A percentile compares a stretch with the other conserved stretches of the same genome.
Conservation (phyloP, 2,329 filamentous ascomycete species). For the Macrophomina phaseolina region DNA sequence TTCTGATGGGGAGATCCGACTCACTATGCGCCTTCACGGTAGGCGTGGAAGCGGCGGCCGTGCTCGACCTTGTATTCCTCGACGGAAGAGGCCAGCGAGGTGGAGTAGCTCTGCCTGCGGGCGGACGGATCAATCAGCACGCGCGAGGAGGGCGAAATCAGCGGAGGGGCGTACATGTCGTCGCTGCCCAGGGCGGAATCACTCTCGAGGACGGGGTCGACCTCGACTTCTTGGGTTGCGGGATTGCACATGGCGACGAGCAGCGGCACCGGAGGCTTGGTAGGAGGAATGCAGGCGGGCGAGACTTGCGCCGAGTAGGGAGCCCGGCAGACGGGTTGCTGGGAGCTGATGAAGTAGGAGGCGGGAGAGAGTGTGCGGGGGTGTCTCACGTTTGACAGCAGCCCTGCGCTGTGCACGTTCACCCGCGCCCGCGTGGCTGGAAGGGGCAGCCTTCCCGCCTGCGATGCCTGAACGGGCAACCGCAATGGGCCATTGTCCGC, state of each 20-base stretch:
- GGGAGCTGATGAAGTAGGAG: neutral
- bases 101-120: constrained; percentile 31
- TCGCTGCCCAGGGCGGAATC: neutral
- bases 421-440: neutral
- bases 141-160: too few relatives aligned
- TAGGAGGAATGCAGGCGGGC: neutral
- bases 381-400: neutral
- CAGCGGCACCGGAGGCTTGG: neutral
- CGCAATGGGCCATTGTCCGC: neutral
- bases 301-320: neutral
- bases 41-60: constrained; percentile 45
- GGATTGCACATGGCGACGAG: neutral
- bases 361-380: neutral
- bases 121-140: too few relatives aligned
- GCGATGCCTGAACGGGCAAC: neutral
- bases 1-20: neutral
- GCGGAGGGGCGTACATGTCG: neutral
- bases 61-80: constrained; percentile 33
- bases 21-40: constrained; percentile 35
- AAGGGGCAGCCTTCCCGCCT: neutral
- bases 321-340: neutral
- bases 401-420: neutral
- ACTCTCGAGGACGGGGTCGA: constrained; percentile 2
- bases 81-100: constrained; percentile 30
- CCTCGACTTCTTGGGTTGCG: neutral